Evolutionary conservation across 2,329 filamentous ascomycete species (phyloP).

Genomic region (Alternaria sp.): DNA sequence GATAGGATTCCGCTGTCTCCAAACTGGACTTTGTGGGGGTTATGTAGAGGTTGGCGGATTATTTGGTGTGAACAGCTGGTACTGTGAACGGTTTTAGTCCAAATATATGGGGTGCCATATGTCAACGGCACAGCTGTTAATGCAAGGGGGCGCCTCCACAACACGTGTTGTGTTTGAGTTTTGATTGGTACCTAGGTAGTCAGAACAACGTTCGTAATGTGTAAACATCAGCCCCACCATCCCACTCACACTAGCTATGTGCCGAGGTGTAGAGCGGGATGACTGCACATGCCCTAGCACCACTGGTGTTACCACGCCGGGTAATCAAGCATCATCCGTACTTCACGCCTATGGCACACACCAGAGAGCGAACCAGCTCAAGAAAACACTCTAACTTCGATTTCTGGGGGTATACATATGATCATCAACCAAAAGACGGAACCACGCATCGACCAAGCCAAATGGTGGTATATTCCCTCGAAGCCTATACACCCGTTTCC

Average conservation of each 20-base stretch:
- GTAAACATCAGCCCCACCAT: not conserved
- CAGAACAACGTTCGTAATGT: not conserved
- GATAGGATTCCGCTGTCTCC: not conserved
- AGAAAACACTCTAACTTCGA: not conserved
- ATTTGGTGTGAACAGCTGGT: not conserved
- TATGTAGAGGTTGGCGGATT: not conserved
- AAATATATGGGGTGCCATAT: not conserved
- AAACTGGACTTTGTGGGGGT: accelerated
- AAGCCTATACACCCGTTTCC: not conserved
- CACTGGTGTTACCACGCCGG: not conserved
- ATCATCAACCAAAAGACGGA: not conserved
- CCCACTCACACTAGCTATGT: not conserved
- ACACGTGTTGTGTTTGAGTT: not conserved
- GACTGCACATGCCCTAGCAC: not conserved
- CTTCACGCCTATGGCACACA: not conserved
- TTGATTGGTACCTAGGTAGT: not conserved
- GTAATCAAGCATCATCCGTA: not conserved
- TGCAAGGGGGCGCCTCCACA: not conserved
- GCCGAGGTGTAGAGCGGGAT: not conserved
- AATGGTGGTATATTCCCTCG: not conserved
- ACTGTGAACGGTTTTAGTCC: not conserved
- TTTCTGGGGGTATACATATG: slow-evolving; percentile 12
- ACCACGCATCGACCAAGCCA: not conserved
- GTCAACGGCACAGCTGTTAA: not conserved
- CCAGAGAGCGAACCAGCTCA: not conserved